Percentiles rank a stretch among this genome's conserved stretches.
Conservation (phyloP, 176 grass and related monocot genomes). For the Rhynchospora breviuscula region DNA sequence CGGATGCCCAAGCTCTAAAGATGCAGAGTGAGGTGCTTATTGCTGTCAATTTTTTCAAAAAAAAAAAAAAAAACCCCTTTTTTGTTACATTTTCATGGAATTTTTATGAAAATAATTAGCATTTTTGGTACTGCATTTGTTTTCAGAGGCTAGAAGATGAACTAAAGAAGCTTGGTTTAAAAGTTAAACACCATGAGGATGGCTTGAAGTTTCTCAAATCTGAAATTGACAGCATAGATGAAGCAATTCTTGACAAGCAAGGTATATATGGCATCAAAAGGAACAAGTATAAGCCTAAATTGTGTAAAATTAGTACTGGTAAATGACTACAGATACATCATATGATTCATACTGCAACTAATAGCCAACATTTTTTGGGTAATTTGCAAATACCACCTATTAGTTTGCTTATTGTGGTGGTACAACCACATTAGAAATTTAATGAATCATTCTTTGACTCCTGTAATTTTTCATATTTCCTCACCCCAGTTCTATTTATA, state of each 20-base stretch:
- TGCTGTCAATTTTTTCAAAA: neutral
- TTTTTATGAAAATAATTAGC: neutral
- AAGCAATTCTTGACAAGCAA: constrained; percentile 33
- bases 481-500: neutral
- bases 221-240: constrained; percentile 36
- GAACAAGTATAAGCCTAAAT: too few species aligned
- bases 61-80: neutral
- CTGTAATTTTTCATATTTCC: neutral
- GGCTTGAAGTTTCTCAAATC: constrained; percentile 61
- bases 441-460: neutral
- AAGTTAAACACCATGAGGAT: constrained; percentile 63
- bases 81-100: neutral
- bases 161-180: constrained; percentile 44
- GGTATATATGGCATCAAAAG: constrained; percentile 35
- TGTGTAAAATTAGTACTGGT: too few species aligned
- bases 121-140: neutral
- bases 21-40: neutral
- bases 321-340: neutral
- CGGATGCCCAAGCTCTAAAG: neutral
- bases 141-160: constrained; percentile 62
- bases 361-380: neutral
- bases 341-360: neutral
- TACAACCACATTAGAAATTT: neutral
- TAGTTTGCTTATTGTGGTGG: neutral
- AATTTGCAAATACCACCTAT: neutral